Conservation (phyloP, 805 yeast genomes). For the Brettanomyces bruxellensis region DNA sequence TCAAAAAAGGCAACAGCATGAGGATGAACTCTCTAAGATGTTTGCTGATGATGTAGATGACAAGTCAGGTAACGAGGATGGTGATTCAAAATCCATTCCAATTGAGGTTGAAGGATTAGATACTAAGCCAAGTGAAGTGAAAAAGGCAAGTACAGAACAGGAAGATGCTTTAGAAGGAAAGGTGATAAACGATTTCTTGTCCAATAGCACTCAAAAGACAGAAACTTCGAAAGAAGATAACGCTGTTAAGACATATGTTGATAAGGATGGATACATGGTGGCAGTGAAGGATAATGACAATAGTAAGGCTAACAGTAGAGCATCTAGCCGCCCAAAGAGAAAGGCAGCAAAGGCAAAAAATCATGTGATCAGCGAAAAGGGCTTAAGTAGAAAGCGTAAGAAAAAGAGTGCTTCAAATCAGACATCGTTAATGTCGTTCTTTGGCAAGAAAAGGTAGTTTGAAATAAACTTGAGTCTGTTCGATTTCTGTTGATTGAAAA, state of each 20-base stretch:
- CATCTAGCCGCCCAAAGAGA: neutral
- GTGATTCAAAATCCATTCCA: slow-evolving; percentile 7
- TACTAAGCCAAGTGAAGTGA: neutral
- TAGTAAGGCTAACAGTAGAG: neutral
- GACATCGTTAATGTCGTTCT: slow-evolving; percentile 23
- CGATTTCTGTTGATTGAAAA: too few relatives aligned
- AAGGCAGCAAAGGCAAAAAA: slow-evolving; percentile 4
- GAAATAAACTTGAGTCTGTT: too few relatives aligned
- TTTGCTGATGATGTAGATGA: slow-evolving; percentile 19
- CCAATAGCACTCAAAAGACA: neutral
- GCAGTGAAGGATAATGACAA: slow-evolving; percentile 3
- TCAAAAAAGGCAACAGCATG: slow-evolving; percentile 5
- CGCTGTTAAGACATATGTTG: slow-evolving; percentile 17
- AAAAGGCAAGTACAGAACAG: neutral
- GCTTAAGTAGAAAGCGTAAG: neutral
- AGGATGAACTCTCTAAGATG: slow-evolving; percentile 13
- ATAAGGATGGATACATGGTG: slow-evolving; percentile 24
- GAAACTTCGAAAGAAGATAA: neutral
- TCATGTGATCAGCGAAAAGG: slow-evolving; percentile 1
- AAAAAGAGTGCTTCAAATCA: slow-evolving; percentile 13
- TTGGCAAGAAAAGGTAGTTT: slow-evolving; percentile 15
- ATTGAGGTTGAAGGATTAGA: slow-evolving; percentile 1
- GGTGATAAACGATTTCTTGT: neutral
- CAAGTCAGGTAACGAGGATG: slow-evolving; percentile 1
- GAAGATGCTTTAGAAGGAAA: neutral